A percentile compares a stretch with the other conserved stretches of the same genome.
These are phyloP conservation scores for Cucurbita argyrosperma DNA, from an alignment of 306 rosid species.

Conservation along the genomic window DNA sequence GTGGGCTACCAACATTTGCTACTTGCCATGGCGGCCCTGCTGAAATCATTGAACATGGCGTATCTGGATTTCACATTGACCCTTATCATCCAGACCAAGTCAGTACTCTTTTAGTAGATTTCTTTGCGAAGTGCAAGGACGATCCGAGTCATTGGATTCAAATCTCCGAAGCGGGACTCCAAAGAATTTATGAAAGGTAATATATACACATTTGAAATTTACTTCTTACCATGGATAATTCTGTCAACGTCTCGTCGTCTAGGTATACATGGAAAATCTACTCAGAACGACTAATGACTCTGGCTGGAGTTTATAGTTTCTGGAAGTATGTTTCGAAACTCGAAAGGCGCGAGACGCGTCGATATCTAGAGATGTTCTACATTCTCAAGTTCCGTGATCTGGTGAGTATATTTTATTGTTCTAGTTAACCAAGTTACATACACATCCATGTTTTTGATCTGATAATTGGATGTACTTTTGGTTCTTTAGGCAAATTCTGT, in stretches of 20 bases:
- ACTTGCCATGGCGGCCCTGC: slow-evolving; percentile 94
- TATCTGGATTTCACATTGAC: slow-evolving; percentile 83
- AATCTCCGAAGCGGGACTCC: slow-evolving; percentile 66
- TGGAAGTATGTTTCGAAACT: slow-evolving; percentile 91
- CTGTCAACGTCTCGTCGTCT: not conserved
- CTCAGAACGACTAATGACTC: slow-evolving; percentile 78
- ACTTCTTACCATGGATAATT: not conserved
- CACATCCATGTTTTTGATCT: not conserved
- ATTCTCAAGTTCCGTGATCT: slow-evolving; percentile 79
- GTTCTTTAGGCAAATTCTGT: slow-evolving; percentile 59
- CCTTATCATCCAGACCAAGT: slow-evolving; percentile 84
- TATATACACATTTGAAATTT: not conserved
- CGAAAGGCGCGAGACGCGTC: slow-evolving; percentile 73
- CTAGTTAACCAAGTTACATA: no score
- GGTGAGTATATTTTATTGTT: slow-evolving; percentile 33
- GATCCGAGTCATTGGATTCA: slow-evolving; percentile 58
- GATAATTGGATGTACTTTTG: not conserved
- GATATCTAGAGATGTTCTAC: slow-evolving; percentile 94
- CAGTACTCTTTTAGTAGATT: slow-evolving; percentile 35
- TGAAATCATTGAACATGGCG: slow-evolving; percentile 76
- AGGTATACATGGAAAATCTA: slow-evolving; percentile 96
- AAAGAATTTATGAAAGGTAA: slow-evolving; percentile 73
- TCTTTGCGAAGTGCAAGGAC: slow-evolving; percentile 50
- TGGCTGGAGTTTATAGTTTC: slow-evolving; percentile 87
- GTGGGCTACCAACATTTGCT: slow-evolving; percentile 90